phyloP scores from a whole-genome alignment of 1,284 basidiomycete genomes.

The Amylostereum areolatum region DNA sequence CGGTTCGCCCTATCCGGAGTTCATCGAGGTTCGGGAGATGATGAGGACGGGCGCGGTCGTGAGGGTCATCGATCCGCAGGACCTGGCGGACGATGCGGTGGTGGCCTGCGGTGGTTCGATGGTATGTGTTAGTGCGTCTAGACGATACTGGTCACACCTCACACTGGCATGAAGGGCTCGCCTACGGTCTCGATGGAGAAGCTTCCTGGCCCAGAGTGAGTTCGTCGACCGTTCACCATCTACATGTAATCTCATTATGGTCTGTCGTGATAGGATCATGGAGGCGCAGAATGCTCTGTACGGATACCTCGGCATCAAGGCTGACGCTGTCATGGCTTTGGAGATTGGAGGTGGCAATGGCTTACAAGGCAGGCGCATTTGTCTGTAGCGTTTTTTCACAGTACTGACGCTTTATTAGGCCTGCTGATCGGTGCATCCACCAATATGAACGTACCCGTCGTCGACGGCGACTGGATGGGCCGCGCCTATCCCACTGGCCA shows the following conservation, averaged over 20 bases:
- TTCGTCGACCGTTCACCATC: neutral
- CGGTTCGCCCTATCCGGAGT: constrained; percentile 16
- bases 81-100: constrained; percentile 9
- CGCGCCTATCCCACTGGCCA: constrained; percentile 11
- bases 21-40: constrained; percentile 15
- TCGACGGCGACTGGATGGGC: constrained; percentile 26
- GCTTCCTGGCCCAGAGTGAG: constrained; percentile 5
- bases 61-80: constrained; percentile 14
- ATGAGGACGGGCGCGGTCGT: constrained; percentile 15
- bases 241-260: neutral
- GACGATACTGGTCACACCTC: no score
- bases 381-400: neutral
- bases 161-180: constrained; percentile 23
- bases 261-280: constrained; percentile 9
- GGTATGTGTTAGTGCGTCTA: no score
- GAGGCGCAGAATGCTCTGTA: constrained; percentile 7
- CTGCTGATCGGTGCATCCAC: constrained; percentile 19
- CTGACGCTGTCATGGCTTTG: constrained; percentile 10
- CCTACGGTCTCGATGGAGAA: constrained; percentile 21
- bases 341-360: constrained; percentile 29
- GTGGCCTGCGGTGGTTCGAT: constrained; percentile 9
- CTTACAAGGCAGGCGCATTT: constrained; percentile 11
- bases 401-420: constrained; percentile 2
- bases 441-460: constrained; percentile 20
- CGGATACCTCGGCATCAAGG: constrained; percentile 3